phyloP scores from a whole-genome alignment of 75 land plant genomes.

The Pinus taeda region DNA sequence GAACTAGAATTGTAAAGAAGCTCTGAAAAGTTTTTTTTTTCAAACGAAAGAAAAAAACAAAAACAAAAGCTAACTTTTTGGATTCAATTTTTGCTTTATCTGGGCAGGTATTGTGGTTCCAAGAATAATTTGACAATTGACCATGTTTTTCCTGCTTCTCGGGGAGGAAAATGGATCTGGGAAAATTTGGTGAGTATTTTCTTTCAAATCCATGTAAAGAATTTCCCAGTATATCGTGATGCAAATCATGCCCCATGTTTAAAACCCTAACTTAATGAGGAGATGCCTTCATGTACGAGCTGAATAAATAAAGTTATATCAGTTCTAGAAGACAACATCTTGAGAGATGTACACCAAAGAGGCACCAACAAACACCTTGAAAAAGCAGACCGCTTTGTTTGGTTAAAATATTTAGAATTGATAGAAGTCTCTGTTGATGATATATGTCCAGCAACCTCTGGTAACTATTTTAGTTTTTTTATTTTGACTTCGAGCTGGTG shows the following conservation, averaged over 20 bases:
- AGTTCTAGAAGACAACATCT: not conserved
- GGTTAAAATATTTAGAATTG: not conserved
- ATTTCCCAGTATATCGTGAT: not conserved
- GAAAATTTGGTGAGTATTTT: slow-evolving; percentile 83
- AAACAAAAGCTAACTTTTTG: not conserved
- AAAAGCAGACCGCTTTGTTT: not conserved
- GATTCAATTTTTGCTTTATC: not conserved
- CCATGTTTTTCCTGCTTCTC: slow-evolving; percentile 86
- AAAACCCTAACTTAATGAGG: not conserved
- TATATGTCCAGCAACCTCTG: not conserved
- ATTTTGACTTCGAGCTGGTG: not conserved
- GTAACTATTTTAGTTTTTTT: not conserved
- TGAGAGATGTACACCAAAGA: not conserved
- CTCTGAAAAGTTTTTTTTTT: not conserved
- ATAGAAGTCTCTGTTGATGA: not conserved
- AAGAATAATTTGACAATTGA: slow-evolving; percentile 82
- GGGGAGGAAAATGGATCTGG: slow-evolving; percentile 96
- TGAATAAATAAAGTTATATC: not conserved
- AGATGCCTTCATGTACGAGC: not conserved
- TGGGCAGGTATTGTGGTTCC: slow-evolving; percentile 78
- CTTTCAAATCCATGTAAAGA: not conserved
- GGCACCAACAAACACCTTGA: not conserved
- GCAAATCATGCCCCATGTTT: not conserved
- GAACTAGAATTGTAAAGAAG: too few species aligned
- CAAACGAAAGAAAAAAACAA: not conserved